phyloP scores from a whole-genome alignment of 768 basidiomycete species.

The Lyophyllum atratum region DNA sequence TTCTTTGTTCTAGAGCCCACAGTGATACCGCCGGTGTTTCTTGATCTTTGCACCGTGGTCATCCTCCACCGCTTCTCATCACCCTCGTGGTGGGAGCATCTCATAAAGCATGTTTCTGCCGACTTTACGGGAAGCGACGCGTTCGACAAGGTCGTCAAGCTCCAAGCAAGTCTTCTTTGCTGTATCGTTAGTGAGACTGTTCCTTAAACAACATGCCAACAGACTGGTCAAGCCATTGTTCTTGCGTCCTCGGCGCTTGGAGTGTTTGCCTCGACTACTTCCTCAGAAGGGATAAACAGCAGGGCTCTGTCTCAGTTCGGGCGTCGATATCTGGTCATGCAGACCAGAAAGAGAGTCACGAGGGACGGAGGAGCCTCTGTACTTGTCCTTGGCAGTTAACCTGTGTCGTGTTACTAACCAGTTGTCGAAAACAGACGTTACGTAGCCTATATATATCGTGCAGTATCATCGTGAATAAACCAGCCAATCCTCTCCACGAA shows the following conservation, averaged over 20 bases:
- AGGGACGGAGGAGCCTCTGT: conserved; percentile 66
- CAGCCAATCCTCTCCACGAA: conserved; percentile 28
- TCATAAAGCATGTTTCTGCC: conserved; percentile 66
- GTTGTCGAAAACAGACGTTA: too few species aligned
- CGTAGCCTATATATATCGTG: too few species aligned
- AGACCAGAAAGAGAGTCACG: conserved; percentile 63
- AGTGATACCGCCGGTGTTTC: conserved; percentile 64
- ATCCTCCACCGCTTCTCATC: conserved; percentile 79
- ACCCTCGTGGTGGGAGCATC: conserved; percentile 73
- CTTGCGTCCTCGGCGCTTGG: conserved; percentile 66
- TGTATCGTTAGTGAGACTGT: background rate
- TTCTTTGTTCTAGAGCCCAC: conserved; percentile 57
- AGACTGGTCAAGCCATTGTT: conserved; percentile 76
- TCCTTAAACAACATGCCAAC: conserved; percentile 1
- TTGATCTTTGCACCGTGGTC: conserved; percentile 65
- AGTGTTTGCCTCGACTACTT: conserved; percentile 28
- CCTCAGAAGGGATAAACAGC: background rate
- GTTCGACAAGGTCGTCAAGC: conserved; percentile 64
- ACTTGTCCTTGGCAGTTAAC: conserved; percentile 37
- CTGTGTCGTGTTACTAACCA: background rate
- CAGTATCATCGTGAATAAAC: too few species aligned
- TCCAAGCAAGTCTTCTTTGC: conserved; percentile 47
- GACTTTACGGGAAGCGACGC: conserved; percentile 59
- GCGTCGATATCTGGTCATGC: conserved; percentile 58
- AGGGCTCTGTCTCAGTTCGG: conserved; percentile 49